phyloP scores from a whole-genome alignment of 164 flowering plant species.

The Macadamia integrifolia region DNA sequence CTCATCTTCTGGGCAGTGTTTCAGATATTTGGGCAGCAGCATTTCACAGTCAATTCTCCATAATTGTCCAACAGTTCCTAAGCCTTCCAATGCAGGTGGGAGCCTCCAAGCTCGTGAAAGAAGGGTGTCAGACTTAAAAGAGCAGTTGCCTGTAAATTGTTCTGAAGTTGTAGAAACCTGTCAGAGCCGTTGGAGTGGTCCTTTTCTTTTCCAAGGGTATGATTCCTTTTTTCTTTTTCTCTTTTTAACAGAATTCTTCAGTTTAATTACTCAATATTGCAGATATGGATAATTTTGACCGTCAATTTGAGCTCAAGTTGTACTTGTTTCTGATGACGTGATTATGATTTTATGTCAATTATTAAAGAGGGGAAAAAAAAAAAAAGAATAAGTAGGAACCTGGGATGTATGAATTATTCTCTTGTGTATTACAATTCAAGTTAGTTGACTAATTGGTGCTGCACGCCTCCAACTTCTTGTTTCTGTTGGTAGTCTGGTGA shows the following conservation, averaged over 20 bases:
- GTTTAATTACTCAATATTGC: neutral
- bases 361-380: too few species aligned
- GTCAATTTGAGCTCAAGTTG: neutral
- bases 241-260: neutral
- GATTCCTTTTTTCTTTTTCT: neutral
- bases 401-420: too few species aligned
- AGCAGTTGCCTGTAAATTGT: slow-evolving; percentile 29
- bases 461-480: too few species aligned
- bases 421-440: too few species aligned
- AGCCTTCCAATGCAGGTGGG: slow-evolving; percentile 13
- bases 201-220: slow-evolving; percentile 57
- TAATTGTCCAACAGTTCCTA: slow-evolving; percentile 18
- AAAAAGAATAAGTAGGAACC: too few species aligned
- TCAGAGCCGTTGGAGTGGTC: slow-evolving; percentile 15
- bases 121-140: slow-evolving; percentile 11
- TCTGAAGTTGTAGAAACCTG: slow-evolving; percentile 24
- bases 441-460: too few species aligned
- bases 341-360: neutral
- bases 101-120: slow-evolving; percentile 18
- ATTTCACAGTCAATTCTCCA: slow-evolving; percentile 15
- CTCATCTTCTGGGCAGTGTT: slow-evolving; percentile 19
- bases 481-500: too few species aligned
- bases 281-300: neutral
- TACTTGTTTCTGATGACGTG: neutral
- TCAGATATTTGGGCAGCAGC: slow-evolving; percentile 19